Percentiles rank a stretch among this genome's conserved stretches.
Evolutionary conservation across 2,329 filamentous ascomycete species (phyloP).

Genomic region (Amauroascus verrucosus): DNA sequence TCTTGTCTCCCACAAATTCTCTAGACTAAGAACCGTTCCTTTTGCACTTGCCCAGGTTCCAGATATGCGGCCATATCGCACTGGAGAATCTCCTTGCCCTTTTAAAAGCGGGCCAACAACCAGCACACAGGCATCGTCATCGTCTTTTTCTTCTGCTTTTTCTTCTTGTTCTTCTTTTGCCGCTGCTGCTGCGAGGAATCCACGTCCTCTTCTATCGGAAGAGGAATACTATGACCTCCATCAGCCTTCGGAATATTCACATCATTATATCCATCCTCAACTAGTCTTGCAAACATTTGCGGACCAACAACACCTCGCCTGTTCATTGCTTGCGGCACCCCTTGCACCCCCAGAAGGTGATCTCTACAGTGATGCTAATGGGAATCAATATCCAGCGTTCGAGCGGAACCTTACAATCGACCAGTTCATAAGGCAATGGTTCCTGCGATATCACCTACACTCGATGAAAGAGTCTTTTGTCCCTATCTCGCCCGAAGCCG

Average conservation of each 20-base stretch:
- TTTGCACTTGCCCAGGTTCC: neutral
- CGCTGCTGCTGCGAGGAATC: neutral
- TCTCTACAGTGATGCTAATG: conserved; percentile 15
- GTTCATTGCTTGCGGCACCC: conserved; percentile 10
- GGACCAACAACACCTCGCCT: conserved; percentile 6
- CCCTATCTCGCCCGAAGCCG: conserved; percentile 23
- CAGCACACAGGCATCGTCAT: neutral
- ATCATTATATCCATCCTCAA: conserved; percentile 9
- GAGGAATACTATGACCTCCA: conserved; percentile 12
- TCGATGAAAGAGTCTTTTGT: conserved; percentile 5
- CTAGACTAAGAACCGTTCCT: neutral
- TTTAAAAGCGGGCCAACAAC: neutral
- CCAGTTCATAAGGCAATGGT: conserved; percentile 36
- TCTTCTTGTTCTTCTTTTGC: too few species aligned
- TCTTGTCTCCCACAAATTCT: neutral
- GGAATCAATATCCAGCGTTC: conserved; percentile 22
- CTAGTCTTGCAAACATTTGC: conserved; percentile 12
- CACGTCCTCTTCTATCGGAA: conserved; percentile 9
- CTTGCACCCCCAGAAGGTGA: conserved; percentile 14
- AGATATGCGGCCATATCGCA: neutral
- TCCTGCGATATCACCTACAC: conserved; percentile 16
- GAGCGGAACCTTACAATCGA: conserved; percentile 35
- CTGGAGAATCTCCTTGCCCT: neutral
- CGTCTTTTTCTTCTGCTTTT: too few species aligned
- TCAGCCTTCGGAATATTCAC: conserved; percentile 11